A percentile compares a stretch with the other conserved stretches of the same genome.
Conservation (phyloP, 306 rosid species). For the Prunus dulcis region DNA sequence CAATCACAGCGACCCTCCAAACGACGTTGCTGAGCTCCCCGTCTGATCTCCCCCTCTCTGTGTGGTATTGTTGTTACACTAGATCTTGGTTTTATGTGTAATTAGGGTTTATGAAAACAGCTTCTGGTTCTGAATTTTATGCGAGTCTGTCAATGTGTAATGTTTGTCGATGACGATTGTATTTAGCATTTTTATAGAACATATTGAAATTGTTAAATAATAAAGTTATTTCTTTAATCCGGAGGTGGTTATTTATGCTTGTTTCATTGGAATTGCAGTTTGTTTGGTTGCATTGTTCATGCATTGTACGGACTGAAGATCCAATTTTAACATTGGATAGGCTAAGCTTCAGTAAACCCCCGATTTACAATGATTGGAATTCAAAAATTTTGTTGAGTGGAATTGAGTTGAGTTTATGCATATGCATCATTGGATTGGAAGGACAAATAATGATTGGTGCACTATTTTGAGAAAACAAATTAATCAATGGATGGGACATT, state of each 20-base stretch:
- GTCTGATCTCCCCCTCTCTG: conserved; percentile 40
- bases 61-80: neutral
- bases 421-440: neutral
- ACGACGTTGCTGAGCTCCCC: conserved; percentile 29
- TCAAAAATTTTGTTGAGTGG: neutral
- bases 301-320: neutral
- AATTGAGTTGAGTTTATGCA: neutral
- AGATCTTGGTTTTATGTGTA: neutral
- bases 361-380: neutral
- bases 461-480: neutral
- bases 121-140: neutral
- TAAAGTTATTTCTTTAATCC: neutral
- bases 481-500: neutral
- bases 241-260: neutral
- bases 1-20: neutral
- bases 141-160: neutral
- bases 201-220: neutral
- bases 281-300: neutral
- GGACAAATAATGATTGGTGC: neutral
- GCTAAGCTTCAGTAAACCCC: neutral
- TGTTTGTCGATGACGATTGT: conserved; percentile 20
- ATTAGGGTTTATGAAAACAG: neutral
- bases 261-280: neutral
- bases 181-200: neutral
- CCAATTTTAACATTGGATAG: neutral